Evolutionary conservation across 371 early-diverging fungal genomes (phyloP).

Genomic region (Rhizomucor miehei): DNA sequence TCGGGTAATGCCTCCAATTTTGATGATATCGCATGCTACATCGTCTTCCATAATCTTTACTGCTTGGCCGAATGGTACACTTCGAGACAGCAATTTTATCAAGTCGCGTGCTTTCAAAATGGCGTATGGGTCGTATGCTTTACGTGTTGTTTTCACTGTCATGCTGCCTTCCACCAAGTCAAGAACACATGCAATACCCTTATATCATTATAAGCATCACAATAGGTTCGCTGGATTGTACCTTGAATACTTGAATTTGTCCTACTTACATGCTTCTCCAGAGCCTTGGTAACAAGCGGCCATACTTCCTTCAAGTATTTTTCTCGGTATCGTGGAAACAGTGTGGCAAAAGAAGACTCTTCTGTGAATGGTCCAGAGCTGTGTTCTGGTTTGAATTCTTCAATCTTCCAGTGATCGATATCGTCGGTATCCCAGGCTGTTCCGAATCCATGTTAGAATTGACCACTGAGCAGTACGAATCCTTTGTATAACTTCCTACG

Average conservation of each 20-base stretch:
- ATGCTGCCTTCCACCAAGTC: conserved; percentile 97
- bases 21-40: conserved; percentile 94
- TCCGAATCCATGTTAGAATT: conserved; percentile 4
- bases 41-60: conserved; percentile 93
- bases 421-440: conserved; percentile 93
- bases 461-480: background rate
- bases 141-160: conserved; percentile 97
- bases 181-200: conserved; percentile 91
- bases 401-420: conserved; percentile 94
- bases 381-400: conserved; percentile 84
- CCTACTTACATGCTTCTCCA: conserved; percentile 72
- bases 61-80: conserved; percentile 95
- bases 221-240: too few relatives aligned
- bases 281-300: conserved; percentile 89
- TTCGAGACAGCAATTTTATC: conserved; percentile 93
- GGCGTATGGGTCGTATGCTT: conserved; percentile 97
- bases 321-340: conserved; percentile 99
- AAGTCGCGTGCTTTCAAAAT: conserved; percentile 97
- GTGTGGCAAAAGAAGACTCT: conserved; percentile 95
- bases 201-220: too few relatives aligned
- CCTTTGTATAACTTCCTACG: conserved; percentile 17
- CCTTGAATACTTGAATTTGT: too few relatives aligned
- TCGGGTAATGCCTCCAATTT: conserved; percentile 91
- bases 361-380: conserved; percentile 86
- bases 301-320: conserved; percentile 93